Evolutionary conservation across 768 basidiomycete species (phyloP), one percentile per base, ranked within the genome.

Genomic region (Termitomyces sp.): DNA sequence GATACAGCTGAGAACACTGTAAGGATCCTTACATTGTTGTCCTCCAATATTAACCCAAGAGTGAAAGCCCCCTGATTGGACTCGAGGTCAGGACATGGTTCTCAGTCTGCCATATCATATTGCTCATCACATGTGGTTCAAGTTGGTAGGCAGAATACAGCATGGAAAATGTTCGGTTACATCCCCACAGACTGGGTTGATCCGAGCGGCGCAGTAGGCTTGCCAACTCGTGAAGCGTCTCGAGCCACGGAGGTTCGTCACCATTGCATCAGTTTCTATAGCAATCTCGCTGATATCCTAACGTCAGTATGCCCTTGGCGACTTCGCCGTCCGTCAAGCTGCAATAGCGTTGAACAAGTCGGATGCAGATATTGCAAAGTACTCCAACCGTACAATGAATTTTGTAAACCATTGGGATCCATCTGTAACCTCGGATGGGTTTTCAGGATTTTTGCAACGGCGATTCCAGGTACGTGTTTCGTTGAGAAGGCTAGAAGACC

Each of bases 261-360:
- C 28, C 49, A 50, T 28, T 43, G 26, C 37, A 14, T 44, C 56
- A 50, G 35, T 35, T 35, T 23, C 10, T n/a, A 15, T 37, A 12
- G 42, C 10, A 5, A 38, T 9, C 28, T 15, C 33, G 8, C 21
- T 35, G 23, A 28, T 44, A 23, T 37, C 26, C 28, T 28, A 17
- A 19, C 26, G 37, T 11, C 54, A 79, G 77, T 81, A 80, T 58
- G 71, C 79, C 6, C 63, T 80, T 1, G 75, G 75, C 7, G 80
- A 81, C 61, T 81, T 81, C 51, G 78, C 77, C 3, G 79, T 81
- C 21, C 77, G 78, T 21, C 78, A 80, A 66, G 78, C 79, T n/a
- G 78, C 65, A 1, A 63, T 74, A 3, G 72, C 71, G 12, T 62
- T 80, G 11, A 64, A 67, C 31, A 78, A 79, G 60, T 65, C 73